These are phyloP conservation scores for Populus tremula DNA, from an alignment of 345 rosid genomes.

Conservation along the genomic window DNA sequence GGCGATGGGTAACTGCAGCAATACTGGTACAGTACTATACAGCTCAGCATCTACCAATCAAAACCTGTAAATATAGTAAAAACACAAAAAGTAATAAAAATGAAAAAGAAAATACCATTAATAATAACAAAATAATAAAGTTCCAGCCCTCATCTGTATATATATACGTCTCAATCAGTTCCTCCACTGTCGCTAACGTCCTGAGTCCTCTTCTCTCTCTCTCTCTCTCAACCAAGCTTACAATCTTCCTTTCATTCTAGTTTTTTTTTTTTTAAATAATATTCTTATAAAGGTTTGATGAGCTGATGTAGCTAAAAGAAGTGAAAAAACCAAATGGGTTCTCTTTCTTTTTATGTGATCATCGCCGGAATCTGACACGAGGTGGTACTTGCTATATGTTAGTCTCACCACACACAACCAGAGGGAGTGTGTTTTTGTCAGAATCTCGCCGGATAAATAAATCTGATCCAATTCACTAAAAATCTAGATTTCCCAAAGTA, in stretches of 20 bases:
- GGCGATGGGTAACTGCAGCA: constrained; percentile 26
- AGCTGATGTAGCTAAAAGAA: neutral
- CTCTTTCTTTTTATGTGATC: neutral
- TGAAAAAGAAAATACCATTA: neutral
- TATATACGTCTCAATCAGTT: neutral
- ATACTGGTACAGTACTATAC: constrained; percentile 17
- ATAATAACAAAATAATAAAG: neutral
- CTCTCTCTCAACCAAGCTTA: neutral
- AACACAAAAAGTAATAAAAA: neutral
- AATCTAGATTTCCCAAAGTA: neutral
- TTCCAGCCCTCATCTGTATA: neutral
- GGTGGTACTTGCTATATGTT: neutral
- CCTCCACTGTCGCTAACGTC: constrained; percentile 5
- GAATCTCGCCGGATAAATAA: constrained; percentile 21
- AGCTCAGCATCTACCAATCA: constrained; percentile 36
- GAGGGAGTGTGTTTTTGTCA: neutral
- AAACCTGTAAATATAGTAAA: neutral
- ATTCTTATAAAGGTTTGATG: neutral
- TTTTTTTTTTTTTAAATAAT: neutral
- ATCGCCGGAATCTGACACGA: constrained; percentile 11
- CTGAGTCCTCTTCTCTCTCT: neutral
- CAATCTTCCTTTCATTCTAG: neutral
- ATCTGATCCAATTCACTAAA: constrained; percentile 1
- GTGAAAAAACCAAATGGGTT: neutral
- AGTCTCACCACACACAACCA: neutral